Conservation (phyloP, 2,329 filamentous ascomycete genomes). For the Alternaria atra region DNA sequence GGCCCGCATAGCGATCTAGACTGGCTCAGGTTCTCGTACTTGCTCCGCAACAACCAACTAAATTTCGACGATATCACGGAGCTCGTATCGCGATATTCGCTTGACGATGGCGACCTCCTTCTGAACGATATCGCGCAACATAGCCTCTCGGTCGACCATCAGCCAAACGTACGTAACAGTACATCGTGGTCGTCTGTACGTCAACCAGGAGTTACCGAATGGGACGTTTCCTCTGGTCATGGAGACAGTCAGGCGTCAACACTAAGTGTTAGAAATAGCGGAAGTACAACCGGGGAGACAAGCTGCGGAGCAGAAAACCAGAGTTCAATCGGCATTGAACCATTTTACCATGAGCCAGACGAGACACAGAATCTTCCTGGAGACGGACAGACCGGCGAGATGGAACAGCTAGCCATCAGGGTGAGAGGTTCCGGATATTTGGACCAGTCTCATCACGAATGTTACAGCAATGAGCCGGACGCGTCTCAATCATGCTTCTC, state of each 20-base stretch:
- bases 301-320: neutral
- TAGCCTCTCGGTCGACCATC: neutral
- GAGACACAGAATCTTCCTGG: neutral
- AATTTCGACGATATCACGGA: constrained; percentile 10
- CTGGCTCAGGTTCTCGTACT: constrained; percentile 5
- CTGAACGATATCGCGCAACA: neutral
- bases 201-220: neutral
- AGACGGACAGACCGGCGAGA: neutral
- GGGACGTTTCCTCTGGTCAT: neutral
- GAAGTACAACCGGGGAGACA: neutral
- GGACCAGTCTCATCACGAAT: neutral
- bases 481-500: constrained; percentile 6
- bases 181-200: neutral
- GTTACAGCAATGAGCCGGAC: neutral
- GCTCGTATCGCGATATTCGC: neutral
- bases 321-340: neutral
- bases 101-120: neutral
- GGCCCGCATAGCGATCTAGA: constrained; percentile 3
- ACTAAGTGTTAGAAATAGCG: neutral
- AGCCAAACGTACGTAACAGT: neutral
- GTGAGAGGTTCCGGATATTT: neutral
- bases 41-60: constrained; percentile 5
- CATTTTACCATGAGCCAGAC: neutral
- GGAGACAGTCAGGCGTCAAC: neutral
- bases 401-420: neutral